These are phyloP conservation scores for Leccinum uliginosum DNA, from an alignment of 768 basidiomycete species.

Conservation along the genomic window DNA sequence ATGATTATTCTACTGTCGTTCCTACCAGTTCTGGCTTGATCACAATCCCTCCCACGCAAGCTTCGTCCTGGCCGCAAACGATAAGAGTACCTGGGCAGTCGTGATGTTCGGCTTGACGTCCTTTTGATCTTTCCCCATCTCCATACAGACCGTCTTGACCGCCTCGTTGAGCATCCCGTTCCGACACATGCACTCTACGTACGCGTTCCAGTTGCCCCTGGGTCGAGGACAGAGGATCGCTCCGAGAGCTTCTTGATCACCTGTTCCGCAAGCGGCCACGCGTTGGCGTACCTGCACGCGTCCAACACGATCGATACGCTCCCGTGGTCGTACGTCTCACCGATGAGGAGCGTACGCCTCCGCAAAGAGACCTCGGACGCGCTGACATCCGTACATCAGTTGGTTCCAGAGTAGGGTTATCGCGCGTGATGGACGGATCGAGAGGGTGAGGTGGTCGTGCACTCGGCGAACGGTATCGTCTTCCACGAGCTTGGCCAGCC, in stretches of 20 bases:
- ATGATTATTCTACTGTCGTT: constrained; percentile 7
- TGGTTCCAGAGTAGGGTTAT: constrained; percentile 72
- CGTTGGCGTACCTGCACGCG: constrained; percentile 65
- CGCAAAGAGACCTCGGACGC: constrained; percentile 62
- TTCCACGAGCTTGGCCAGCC: constrained; percentile 44
- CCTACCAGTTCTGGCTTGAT: constrained; percentile 16
- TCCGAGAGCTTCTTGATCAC: constrained; percentile 51
- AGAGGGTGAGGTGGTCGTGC: constrained; percentile 76
- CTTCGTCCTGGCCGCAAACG: constrained; percentile 45
- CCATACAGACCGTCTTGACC: constrained; percentile 52
- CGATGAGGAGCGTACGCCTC: constrained; percentile 63
- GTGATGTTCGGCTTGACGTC: constrained; percentile 46
- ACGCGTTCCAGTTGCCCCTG: constrained; percentile 65
- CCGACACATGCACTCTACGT: constrained; percentile 84
- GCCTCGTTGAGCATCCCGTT: constrained; percentile 64
- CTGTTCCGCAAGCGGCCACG: constrained; percentile 46
- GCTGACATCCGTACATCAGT: constrained; percentile 86
- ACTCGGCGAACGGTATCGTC: constrained; percentile 46
- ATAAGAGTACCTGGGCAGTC: constrained; percentile 49
- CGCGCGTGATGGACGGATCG: constrained; percentile 71
- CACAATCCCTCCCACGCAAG: constrained; percentile 31
- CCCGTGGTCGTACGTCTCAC: constrained; percentile 51
- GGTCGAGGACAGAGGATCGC: constrained; percentile 50
- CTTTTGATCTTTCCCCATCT: constrained; percentile 51
- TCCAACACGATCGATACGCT: constrained; percentile 84